These are phyloP conservation scores for Thelonectria blattea DNA, from an alignment of 2,329 filamentous ascomycete species.

Conservation along the genomic window DNA sequence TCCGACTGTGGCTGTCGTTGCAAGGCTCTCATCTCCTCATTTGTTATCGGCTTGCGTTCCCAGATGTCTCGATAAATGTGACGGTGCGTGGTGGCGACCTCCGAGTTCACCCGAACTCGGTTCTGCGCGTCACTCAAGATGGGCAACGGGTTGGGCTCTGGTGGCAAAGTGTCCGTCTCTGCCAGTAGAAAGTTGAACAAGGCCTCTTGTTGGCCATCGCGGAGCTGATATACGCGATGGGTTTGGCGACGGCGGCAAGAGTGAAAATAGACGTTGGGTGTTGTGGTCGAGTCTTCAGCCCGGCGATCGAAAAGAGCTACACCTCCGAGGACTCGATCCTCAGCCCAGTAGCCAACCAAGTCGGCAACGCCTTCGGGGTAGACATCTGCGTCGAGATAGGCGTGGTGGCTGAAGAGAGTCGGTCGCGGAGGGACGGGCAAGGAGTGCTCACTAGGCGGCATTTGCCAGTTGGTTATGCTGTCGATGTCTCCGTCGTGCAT, in stretches of 20 bases:
- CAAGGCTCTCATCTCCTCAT: neutral
- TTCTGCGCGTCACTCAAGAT: no score
- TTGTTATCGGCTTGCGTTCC: no score
- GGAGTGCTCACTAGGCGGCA: no score
- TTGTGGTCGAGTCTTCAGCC: neutral
- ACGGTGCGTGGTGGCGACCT: no score
- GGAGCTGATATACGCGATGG: no score
- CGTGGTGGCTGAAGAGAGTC: neutral
- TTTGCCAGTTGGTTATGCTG: slow-evolving; percentile 12
- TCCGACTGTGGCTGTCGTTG: neutral
- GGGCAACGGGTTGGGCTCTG: no score
- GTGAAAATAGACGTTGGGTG: neutral
- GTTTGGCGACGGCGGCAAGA: neutral
- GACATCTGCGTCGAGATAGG: neutral
- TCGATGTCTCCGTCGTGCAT: slow-evolving; percentile 19
- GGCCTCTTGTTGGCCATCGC: no score
- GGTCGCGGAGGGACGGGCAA: neutral
- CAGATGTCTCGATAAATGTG: no score
- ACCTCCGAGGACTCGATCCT: neutral
- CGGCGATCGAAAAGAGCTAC: neutral
- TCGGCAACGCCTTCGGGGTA: slow-evolving; percentile 1
- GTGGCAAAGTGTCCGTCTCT: no score
- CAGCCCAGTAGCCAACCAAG: neutral
- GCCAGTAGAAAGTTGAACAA: no score
- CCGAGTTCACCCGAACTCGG: no score